These are phyloP conservation scores for Paecilomyces variotii DNA, from an alignment of 2,329 filamentous ascomycete genomes.

Conservation along the genomic window DNA sequence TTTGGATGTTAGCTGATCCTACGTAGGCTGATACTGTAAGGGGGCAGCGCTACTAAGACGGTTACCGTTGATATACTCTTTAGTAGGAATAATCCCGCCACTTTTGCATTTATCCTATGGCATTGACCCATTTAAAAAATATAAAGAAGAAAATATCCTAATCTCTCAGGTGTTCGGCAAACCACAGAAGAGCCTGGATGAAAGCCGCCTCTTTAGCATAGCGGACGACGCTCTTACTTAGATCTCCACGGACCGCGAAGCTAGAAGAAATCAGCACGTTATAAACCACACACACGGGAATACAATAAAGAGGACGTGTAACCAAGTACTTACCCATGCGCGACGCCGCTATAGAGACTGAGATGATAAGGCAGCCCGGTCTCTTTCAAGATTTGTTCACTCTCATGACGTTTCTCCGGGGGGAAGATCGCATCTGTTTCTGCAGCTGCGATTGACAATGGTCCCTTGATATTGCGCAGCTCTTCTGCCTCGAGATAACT, in stretches of 20 bases:
- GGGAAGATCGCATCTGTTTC: constrained; percentile 53
- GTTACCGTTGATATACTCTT: too few relatives aligned
- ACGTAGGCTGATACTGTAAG: too few relatives aligned
- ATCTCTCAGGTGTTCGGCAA: constrained; percentile 47
- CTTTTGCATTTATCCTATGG: too few relatives aligned
- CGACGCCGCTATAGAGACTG: constrained; percentile 57
- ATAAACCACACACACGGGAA: not conserved
- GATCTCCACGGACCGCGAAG: constrained; percentile 59
- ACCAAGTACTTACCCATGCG: constrained; percentile 45
- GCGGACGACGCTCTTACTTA: constrained; percentile 43
- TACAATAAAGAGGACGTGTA: not conserved
- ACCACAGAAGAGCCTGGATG: constrained; percentile 64
- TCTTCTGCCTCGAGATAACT: constrained; percentile 61
- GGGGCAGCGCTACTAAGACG: too few relatives aligned
- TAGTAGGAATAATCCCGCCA: too few relatives aligned
- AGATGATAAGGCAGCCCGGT: constrained; percentile 58
- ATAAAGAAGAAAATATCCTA: not conserved
- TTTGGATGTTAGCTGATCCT: too few relatives aligned
- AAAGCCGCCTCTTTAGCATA: constrained; percentile 72
- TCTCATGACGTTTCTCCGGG: constrained; percentile 46
- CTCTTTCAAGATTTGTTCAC: constrained; percentile 49
- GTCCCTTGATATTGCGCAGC: constrained; percentile 53
- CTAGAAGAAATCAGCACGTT: not conserved
- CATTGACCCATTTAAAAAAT: too few relatives aligned
- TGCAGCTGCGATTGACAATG: constrained; percentile 55